A percentile compares a stretch with the other conserved stretches of the same genome.
phyloP scores from a whole-genome alignment of 305 asterid species.

The Fraxinus latifolia region DNA sequence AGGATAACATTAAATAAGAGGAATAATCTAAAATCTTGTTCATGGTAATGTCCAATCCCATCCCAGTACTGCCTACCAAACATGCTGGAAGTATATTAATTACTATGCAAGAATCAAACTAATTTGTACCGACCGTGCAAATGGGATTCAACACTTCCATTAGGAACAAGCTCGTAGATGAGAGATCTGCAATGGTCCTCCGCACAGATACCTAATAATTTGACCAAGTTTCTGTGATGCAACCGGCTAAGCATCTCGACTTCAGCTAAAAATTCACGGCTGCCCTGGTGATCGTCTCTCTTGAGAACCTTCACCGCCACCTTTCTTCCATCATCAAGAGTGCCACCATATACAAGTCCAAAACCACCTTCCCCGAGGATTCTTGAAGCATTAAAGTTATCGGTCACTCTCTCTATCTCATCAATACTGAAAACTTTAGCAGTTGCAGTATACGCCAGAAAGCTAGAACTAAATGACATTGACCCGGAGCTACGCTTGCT shows the following conservation, averaged over 20 bases:
- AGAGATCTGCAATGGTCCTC: constrained; percentile 71
- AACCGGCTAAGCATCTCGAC: constrained; percentile 93
- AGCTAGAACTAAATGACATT: constrained; percentile 63
- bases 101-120: background rate
- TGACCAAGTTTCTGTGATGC: constrained; percentile 85
- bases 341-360: constrained; percentile 83
- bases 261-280: constrained; percentile 94
- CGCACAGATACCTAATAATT: constrained; percentile 75
- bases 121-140: constrained; percentile 61
- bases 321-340: constrained; percentile 67
- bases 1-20: background rate
- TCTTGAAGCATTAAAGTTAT: constrained; percentile 48
- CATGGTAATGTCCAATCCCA: background rate
- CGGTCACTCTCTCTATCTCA: constrained; percentile 68
- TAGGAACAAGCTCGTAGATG: constrained; percentile 82
- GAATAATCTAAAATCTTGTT: background rate
- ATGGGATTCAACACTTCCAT: constrained; percentile 91
- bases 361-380: constrained; percentile 94
- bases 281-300: constrained; percentile 77
- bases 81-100: background rate
- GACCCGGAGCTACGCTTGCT: constrained; percentile 67
- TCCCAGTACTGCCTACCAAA: background rate
- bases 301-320: constrained; percentile 85
- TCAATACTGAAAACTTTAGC: constrained; percentile 56
- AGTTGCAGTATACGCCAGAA: constrained; percentile 65